A percentile compares a stretch with the other conserved stretches of the same genome.
Conservation (phyloP, 2,329 filamentous ascomycete species). For the Botrytis fragariae region DNA sequence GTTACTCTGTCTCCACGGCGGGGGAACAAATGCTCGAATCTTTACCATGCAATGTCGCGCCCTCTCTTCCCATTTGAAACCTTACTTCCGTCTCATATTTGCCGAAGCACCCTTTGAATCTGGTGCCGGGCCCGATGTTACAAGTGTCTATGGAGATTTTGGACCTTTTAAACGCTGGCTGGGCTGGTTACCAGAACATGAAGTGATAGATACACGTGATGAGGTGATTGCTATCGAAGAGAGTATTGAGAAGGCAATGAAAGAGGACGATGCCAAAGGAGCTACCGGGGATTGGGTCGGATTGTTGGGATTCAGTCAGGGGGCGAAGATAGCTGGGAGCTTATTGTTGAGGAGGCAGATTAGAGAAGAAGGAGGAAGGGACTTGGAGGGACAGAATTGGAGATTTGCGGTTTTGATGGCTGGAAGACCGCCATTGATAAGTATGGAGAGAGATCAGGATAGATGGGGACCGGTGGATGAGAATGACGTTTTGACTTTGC, state of each 20-base stretch:
- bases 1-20: conserved; percentile 79
- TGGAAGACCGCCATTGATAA: conserved; percentile 58
- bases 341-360: conserved; percentile 60
- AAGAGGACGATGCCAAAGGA: conserved; percentile 50
- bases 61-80: conserved; percentile 6
- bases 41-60: conserved; percentile 67
- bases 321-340: conserved; percentile 59
- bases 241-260: conserved; percentile 48
- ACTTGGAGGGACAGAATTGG: conserved; percentile 40
- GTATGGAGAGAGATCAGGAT: conserved; percentile 40
- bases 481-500: conserved; percentile 47
- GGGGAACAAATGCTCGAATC: conserved; percentile 68
- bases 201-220: conserved; percentile 44
- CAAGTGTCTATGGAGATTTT: conserved; percentile 61
- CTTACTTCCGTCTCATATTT: conserved; percentile 67
- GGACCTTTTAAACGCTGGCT: conserved; percentile 66
- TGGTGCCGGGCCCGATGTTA: conserved; percentile 58
- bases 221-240: conserved; percentile 44
- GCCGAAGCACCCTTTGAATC: conserved; percentile 67
- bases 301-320: conserved; percentile 66
- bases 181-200: conserved; percentile 60
- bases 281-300: conserved; percentile 54
- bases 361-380: conserved; percentile 14
- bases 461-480: conserved; percentile 40
- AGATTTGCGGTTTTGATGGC: conserved; percentile 62